Evolutionary conservation across 2,329 filamentous ascomycete species (phyloP).

Genomic region (Periglandula ipomoeae): DNA sequence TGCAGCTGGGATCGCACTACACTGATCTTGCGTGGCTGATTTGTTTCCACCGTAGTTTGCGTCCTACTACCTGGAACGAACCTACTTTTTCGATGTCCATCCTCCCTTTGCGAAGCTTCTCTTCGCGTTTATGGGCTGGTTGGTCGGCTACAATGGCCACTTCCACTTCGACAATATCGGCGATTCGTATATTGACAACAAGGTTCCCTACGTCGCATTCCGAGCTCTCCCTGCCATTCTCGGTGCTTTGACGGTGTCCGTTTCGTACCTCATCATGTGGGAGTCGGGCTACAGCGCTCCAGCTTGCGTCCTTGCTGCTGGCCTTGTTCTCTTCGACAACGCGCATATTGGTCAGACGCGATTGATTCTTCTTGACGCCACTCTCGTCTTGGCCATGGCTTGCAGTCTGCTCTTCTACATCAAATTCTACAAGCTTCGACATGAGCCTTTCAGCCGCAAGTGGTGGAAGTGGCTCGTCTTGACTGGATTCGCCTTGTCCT

Average conservation of each 20-base stretch:
- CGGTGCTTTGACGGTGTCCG: slow-evolving; percentile 87
- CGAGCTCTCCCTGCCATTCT: slow-evolving; percentile 86
- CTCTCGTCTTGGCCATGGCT: slow-evolving; percentile 91
- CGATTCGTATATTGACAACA: slow-evolving; percentile 94
- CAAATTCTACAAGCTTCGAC: slow-evolving; percentile 93
- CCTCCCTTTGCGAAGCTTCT: slow-evolving; percentile 97
- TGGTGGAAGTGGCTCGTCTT: slow-evolving; percentile 99
- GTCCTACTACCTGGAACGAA: slow-evolving; percentile 83
- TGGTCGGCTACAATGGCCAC: slow-evolving; percentile 91
- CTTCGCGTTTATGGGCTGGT: slow-evolving; percentile 94
- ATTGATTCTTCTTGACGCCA: slow-evolving; percentile 89
- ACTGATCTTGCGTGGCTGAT: slow-evolving; percentile 1
- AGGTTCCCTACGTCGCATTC: slow-evolving; percentile 94
- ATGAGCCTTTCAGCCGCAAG: slow-evolving; percentile 82
- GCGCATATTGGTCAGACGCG: slow-evolving; percentile 95
- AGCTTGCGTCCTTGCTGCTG: slow-evolving; percentile 77
- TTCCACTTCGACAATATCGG: slow-evolving; percentile 99
- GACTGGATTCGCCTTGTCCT: slow-evolving; percentile 89
- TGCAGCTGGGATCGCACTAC: not conserved
- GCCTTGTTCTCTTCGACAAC: slow-evolving; percentile 89
- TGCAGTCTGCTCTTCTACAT: slow-evolving; percentile 90
- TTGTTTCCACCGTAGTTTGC: slow-evolving; percentile 43
- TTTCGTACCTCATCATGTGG: slow-evolving; percentile 98
- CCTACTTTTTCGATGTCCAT: slow-evolving; percentile 99
- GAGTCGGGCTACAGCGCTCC: slow-evolving; percentile 96